These are phyloP conservation scores for Cystobasidiaceae sp. DNA, from an alignment of 1,284 basidiomycete species.

Conservation along the genomic window DNA sequence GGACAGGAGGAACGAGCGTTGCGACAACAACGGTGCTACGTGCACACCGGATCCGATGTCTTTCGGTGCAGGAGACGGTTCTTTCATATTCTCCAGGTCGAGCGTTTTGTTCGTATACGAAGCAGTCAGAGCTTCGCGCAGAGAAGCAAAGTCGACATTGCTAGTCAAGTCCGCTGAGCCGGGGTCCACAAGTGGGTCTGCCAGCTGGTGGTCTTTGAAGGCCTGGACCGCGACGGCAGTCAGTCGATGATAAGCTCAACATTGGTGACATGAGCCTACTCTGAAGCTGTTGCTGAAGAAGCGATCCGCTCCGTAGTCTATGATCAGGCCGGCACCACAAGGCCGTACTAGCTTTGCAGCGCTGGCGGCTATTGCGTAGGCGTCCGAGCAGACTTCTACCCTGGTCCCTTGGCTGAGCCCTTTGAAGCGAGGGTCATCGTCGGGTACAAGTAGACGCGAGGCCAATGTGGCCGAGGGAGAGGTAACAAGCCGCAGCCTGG, in stretches of 20 bases:
- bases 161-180: conserved; percentile 87
- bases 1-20: conserved; percentile 63
- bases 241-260: not conserved
- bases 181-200: conserved; percentile 76
- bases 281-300: conserved; percentile 72
- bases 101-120: conserved; percentile 18
- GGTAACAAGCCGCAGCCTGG: conserved; percentile 37
- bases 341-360: conserved; percentile 59
- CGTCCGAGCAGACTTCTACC: conserved; percentile 70
- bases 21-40: conserved; percentile 59
- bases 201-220: conserved; percentile 80
- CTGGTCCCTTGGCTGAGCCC: conserved; percentile 61
- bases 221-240: conserved; percentile 55
- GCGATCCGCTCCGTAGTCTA: conserved; percentile 83
- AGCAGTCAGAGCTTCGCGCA: conserved; percentile 64
- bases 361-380: conserved; percentile 62
- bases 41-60: not conserved
- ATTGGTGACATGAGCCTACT: conserved; percentile 48
- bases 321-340: conserved; percentile 62
- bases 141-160: conserved; percentile 90
- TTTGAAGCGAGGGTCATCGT: conserved; percentile 54
- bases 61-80: too few relatives aligned
- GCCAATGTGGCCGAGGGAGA: conserved; percentile 37
- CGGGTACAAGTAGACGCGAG: conserved; percentile 35
- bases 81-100: not conserved